Percentiles rank a stretch among this genome's conserved stretches.
Evolutionary conservation across 306 rosid genomes (phyloP).

Genomic region (Casuarina cunninghamiana): DNA sequence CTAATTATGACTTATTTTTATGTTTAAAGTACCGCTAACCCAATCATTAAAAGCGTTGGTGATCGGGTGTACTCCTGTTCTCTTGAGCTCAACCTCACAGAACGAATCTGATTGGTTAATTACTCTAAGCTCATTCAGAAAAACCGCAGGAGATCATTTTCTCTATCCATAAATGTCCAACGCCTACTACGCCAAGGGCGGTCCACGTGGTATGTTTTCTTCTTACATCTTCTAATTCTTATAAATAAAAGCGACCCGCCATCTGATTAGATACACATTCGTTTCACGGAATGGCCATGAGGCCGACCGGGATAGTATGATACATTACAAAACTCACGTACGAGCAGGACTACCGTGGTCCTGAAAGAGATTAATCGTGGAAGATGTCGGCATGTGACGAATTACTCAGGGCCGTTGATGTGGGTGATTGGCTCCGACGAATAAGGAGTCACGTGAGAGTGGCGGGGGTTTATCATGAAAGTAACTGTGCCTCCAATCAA

Average conservation of each 20-base stretch:
- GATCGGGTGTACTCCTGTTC: not conserved
- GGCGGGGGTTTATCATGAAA: slow-evolving; percentile 27
- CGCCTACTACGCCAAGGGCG: not conserved
- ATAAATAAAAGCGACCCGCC: not conserved
- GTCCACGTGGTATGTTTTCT: not conserved
- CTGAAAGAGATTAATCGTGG: not conserved
- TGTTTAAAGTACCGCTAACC: not conserved
- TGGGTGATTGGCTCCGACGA: slow-evolving; percentile 24
- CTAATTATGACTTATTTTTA: not conserved
- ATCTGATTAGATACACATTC: not conserved
- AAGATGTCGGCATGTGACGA: not conserved
- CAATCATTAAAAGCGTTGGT: not conserved
- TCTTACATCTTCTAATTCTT: not conserved
- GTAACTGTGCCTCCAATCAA: slow-evolving; percentile 1
- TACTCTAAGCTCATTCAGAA: not conserved
- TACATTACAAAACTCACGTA: not conserved
- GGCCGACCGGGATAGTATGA: not conserved
- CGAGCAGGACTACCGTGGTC: not conserved
- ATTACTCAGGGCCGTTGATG: slow-evolving; percentile 18
- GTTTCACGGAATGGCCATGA: not conserved
- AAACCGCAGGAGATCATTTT: not conserved
- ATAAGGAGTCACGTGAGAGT: slow-evolving; percentile 28
- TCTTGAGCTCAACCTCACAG: not conserved
- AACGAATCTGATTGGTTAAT: no score
- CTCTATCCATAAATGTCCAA: not conserved